Evolutionary conservation across 768 basidiomycete species (phyloP).

Genomic region (Suillus alpinus): DNA sequence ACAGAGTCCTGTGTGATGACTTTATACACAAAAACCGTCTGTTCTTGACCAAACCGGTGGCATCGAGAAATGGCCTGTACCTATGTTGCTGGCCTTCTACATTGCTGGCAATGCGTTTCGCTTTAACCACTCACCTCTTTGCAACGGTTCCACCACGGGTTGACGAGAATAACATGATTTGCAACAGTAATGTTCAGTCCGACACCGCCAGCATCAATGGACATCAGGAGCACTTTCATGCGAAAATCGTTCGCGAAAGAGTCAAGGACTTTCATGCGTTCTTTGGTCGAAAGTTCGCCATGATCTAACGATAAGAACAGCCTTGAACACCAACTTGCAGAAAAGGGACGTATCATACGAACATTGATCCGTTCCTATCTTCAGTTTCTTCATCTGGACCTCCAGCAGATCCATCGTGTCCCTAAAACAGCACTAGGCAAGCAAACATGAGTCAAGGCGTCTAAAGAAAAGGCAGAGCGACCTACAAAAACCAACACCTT

Average conservation of each 20-base stretch:
- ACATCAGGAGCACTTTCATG: slow-evolving; percentile 2
- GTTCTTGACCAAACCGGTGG: not conserved
- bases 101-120: not conserved
- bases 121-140: not conserved
- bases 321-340: not conserved
- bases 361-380: not conserved
- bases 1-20: not conserved
- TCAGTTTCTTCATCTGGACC: not conserved
- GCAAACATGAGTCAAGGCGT: not conserved
- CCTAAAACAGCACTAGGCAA: not conserved
- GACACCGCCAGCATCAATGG: not conserved
- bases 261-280: not conserved
- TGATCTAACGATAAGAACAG: not conserved
- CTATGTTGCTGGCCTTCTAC: not conserved
- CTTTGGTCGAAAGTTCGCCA: not conserved
- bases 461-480: not conserved
- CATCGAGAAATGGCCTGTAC: not conserved
- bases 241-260: not conserved
- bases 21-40: not conserved
- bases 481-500: not conserved
- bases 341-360: not conserved
- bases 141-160: not conserved
- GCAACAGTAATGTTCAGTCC: not conserved
- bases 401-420: not conserved
- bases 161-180: slow-evolving; percentile 1